Evolutionary conservation across 2,329 filamentous ascomycete genomes (phyloP).

Genomic region (Paracoccidioides brasiliensis): DNA sequence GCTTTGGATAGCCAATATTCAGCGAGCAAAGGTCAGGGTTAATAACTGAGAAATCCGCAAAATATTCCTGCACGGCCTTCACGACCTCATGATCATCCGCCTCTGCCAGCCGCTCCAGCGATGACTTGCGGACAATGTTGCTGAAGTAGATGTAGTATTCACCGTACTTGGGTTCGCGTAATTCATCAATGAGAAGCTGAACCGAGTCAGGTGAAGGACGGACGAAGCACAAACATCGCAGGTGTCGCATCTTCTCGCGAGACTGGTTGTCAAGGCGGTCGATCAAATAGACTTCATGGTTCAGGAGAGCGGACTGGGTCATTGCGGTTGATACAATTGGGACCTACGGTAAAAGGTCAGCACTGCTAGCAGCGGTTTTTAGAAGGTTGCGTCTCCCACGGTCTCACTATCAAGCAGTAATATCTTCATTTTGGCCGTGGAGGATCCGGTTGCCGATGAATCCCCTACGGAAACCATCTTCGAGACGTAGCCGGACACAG

Average conservation of each 20-base stretch:
- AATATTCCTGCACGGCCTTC: conserved; percentile 85
- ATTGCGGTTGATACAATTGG: conserved; percentile 88
- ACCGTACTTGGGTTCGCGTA: conserved; percentile 90
- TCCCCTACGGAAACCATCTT: conserved; percentile 89
- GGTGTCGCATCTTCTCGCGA: conserved; percentile 94
- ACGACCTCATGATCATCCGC: conserved; percentile 97
- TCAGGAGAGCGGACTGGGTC: conserved; percentile 86
- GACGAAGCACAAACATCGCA: conserved; percentile 85
- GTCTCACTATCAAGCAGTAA: conserved; percentile 87
- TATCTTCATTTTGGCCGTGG: conserved; percentile 94
- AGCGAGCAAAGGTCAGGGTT: conserved; percentile 88
- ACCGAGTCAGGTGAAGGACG: conserved; percentile 86
- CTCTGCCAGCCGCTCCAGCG: conserved; percentile 83
- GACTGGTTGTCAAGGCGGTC: conserved; percentile 83
- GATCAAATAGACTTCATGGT: conserved; percentile 94
- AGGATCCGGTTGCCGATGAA: conserved; percentile 45
- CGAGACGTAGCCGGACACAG: conserved; percentile 85
- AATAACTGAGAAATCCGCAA: conserved; percentile 88
- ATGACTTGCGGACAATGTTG: conserved; percentile 94
- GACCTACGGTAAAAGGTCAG: conserved; percentile 39
- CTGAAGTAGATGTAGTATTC: conserved; percentile 97
- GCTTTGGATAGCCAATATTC: conserved; percentile 56
- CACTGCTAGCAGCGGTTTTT: conserved; percentile 4
- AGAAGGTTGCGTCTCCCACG: conserved; percentile 39
- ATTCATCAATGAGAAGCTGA: conserved; percentile 85